These are phyloP conservation scores for Porphyridium purpureum DNA, from an alignment of 23 red algal genomes.

Conservation along the genomic window DNA sequence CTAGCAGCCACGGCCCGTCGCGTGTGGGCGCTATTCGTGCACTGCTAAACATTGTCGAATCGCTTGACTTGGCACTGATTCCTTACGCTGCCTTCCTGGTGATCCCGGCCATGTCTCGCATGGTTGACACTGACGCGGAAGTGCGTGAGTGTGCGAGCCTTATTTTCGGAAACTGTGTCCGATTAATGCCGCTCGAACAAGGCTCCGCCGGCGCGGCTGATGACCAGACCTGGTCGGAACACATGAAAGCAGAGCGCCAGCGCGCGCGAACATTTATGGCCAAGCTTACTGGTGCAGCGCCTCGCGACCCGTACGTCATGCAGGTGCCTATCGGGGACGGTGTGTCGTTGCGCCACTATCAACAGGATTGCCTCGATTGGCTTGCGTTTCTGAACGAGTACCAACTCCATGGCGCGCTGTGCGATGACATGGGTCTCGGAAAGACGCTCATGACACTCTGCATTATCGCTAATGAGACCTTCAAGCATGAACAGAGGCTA, in stretches of 20 bases:
- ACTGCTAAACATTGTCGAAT: constrained; percentile 37
- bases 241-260: constrained; percentile 24
- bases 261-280: constrained; percentile 60
- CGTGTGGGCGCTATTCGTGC: constrained; percentile 33
- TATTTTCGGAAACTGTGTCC: constrained; percentile 69
- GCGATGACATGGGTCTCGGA: constrained; percentile 99
- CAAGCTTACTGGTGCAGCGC: constrained; percentile 61
- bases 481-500: background rate
- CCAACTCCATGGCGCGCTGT: constrained; percentile 83
- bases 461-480: constrained; percentile 51
- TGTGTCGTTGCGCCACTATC: constrained; percentile 69
- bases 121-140: constrained; percentile 65
- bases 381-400: constrained; percentile 80
- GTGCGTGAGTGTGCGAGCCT: constrained; percentile 45
- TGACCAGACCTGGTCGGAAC: constrained; percentile 18
- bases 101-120: constrained; percentile 68
- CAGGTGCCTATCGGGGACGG: constrained; percentile 49
- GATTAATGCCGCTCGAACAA: constrained; percentile 92
- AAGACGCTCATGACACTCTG: constrained; percentile 99
- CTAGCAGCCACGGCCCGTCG: background rate
- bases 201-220: constrained; percentile 15
- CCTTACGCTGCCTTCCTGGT: constrained; percentile 87
- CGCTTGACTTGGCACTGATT: constrained; percentile 40
- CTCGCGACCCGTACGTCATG: constrained; percentile 40
- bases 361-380: constrained; percentile 94